Evolutionary conservation across 805 yeast species (phyloP).

Genomic region (Candida pseudofarinosa): DNA sequence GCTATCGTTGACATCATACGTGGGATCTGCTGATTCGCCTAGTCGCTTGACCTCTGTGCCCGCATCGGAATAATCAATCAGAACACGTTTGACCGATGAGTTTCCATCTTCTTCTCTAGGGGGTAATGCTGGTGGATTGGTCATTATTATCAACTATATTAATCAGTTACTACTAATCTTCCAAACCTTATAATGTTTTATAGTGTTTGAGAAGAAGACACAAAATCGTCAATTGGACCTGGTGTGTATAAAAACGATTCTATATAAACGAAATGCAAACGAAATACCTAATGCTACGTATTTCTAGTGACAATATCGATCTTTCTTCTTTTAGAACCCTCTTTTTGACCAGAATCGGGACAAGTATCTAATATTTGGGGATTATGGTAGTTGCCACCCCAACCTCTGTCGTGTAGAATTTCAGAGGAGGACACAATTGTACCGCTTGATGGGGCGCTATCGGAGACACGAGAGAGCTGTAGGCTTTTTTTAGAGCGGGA

Average conservation of each 20-base stretch:
- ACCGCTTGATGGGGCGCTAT: not conserved
- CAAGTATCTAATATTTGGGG: not conserved
- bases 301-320: not conserved
- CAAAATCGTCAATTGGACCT: not conserved
- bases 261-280: not conserved
- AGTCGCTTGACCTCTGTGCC: not conserved
- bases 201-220: not conserved
- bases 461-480: not conserved
- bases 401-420: not conserved
- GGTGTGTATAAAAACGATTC: not conserved
- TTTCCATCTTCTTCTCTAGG: conserved; percentile 1
- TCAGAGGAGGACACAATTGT: not conserved
- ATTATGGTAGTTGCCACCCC: not conserved
- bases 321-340: not conserved
- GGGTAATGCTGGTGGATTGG: conserved; percentile 6
- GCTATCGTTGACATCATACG: conserved; percentile 14
- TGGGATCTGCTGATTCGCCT: not conserved
- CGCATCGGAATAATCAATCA: not conserved
- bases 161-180: too few species aligned
- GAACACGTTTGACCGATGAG: not conserved
- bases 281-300: not conserved
- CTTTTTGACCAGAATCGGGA: not conserved
- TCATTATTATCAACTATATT: not conserved
- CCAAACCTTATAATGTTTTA: too few species aligned
- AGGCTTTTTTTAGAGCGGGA: not conserved